A percentile compares a stretch with the other conserved stretches of the same genome.
These are phyloP conservation scores for Rostrohypoxylon terebratum DNA, from an alignment of 495 filamentous ascomycete species.

Conservation along the genomic window DNA sequence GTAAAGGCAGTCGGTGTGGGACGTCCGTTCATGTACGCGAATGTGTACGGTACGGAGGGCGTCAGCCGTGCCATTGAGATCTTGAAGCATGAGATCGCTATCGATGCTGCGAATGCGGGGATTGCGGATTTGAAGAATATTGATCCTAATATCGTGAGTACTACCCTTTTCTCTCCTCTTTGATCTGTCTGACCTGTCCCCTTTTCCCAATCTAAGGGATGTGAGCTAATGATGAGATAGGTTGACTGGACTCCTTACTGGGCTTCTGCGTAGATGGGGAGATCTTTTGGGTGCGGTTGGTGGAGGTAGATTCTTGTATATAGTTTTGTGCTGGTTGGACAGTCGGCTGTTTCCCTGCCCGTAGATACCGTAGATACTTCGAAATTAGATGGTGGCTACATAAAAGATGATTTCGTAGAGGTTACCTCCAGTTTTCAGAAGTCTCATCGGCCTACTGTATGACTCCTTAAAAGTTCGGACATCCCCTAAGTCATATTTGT, in stretches of 20 bases:
- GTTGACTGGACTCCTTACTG: constrained; percentile 41
- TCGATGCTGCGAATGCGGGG: constrained; percentile 55
- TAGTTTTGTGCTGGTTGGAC: constrained; percentile 10
- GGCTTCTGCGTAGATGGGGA: background rate
- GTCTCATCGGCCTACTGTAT: too few relatives aligned
- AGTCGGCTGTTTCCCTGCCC: background rate
- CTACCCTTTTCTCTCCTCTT: background rate
- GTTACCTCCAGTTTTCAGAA: too few relatives aligned
- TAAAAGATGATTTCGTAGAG: background rate
- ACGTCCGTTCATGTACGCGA: constrained; percentile 58
- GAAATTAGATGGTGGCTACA: background rate
- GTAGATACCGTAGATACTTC: background rate
- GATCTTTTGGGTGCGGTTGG: background rate
- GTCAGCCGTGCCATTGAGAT: constrained; percentile 52
- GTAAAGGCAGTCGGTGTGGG: constrained; percentile 60
- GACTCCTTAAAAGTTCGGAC: too few relatives aligned
- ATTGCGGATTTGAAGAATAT: constrained; percentile 54
- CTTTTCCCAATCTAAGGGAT: background rate
- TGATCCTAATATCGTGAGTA: constrained; percentile 43
- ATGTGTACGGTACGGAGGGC: constrained; percentile 56
- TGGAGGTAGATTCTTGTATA: constrained; percentile 14
- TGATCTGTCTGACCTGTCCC: background rate
- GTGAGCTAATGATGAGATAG: constrained; percentile 16
- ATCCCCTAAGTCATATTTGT: too few relatives aligned
- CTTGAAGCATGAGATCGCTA: constrained; percentile 52